These are phyloP conservation scores for Xylaria castorea DNA, from an alignment of 495 filamentous ascomycete genomes.

Conservation along the genomic window DNA sequence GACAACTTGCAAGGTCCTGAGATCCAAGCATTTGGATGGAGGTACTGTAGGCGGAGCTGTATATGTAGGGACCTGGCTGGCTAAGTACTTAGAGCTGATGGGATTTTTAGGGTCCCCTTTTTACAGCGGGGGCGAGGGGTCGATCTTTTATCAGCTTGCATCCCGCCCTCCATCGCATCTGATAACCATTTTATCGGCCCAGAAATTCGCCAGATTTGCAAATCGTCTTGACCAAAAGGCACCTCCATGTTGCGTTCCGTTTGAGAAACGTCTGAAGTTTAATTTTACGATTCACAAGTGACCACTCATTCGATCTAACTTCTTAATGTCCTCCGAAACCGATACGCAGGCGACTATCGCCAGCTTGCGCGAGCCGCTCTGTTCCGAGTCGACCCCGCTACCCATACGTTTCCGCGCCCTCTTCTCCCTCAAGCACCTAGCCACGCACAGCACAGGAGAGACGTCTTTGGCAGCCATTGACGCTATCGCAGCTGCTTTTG, in stretches of 20 bases:
- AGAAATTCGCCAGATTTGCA: constrained; percentile 2
- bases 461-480: constrained; percentile 79
- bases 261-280: background rate
- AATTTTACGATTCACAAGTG: too few species aligned
- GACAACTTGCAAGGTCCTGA: too few species aligned
- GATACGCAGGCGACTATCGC: constrained; percentile 51
- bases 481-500: constrained; percentile 88
- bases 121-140: constrained; percentile 25
- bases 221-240: constrained; percentile 4
- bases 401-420: constrained; percentile 93
- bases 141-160: constrained; percentile 20
- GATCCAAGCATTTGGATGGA: too few species aligned
- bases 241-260: background rate
- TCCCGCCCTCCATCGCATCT: constrained; percentile 22
- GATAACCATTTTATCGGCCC: constrained; percentile 25
- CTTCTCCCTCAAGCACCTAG: constrained; percentile 95
- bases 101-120: constrained; percentile 9
- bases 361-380: constrained; percentile 76
- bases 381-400: constrained; percentile 78
- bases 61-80: background rate
- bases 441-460: constrained; percentile 68
- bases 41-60: too few species aligned
- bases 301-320: background rate
- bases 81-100: too few species aligned
- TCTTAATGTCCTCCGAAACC: constrained; percentile 34